Conservation (phyloP, 345 rosid species). For the Xanthoceras sorbifolium region DNA sequence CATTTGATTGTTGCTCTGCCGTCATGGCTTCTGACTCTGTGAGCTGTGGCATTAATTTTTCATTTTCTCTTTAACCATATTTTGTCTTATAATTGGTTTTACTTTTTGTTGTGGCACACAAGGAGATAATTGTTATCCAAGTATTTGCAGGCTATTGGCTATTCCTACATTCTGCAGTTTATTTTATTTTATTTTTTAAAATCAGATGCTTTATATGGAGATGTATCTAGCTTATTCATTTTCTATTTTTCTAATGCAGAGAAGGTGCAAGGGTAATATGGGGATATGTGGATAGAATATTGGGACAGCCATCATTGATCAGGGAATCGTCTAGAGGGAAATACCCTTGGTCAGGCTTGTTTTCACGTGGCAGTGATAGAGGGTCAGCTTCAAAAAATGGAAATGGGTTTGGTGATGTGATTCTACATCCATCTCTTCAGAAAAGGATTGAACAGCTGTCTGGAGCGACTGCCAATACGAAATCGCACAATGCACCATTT, state of each 20-base stretch:
- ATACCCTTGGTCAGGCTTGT: conserved; percentile 91
- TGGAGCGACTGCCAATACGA: conserved; percentile 93
- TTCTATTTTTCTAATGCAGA: conserved; percentile 44
- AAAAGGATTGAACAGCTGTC: conserved; percentile 88
- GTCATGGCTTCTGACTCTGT: background rate
- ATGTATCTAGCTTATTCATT: conserved; percentile 1
- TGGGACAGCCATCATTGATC: conserved; percentile 97
- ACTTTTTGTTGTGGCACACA: background rate
- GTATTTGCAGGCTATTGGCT: background rate
- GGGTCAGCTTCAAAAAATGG: conserved; percentile 50
- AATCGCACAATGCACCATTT: conserved; percentile 92
- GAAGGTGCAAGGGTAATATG: conserved; percentile 99
- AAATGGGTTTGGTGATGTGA: conserved; percentile 92
- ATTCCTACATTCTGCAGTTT: background rate
- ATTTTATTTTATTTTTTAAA: background rate
- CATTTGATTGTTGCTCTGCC: background rate
- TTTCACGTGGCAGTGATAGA: conserved; percentile 46
- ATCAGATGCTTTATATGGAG: background rate
- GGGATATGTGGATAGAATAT: conserved; percentile 95
- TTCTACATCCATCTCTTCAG: conserved; percentile 82
- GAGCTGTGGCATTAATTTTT: background rate
- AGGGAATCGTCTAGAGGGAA: conserved; percentile 98
- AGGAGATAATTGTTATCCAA: background rate
- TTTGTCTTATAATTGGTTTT: background rate
- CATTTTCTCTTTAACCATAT: background rate